phyloP scores from a whole-genome alignment of 202 grass and related monocot genomes.

The Elaeis oleifera region DNA sequence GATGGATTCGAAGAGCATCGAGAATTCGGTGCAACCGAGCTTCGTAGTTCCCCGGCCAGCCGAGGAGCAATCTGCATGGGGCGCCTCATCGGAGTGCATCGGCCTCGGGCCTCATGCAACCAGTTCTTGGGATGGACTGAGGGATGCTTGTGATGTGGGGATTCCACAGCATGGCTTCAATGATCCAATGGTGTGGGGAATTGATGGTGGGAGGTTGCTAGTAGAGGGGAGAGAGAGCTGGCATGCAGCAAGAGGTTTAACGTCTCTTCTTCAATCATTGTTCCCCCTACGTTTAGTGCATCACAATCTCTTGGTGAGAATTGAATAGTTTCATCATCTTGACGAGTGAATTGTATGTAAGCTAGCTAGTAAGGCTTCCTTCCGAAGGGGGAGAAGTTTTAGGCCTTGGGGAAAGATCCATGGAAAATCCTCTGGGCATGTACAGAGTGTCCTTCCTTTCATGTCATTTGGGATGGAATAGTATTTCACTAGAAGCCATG shows the following conservation, averaged over 20 bases:
- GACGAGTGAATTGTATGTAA: too few relatives aligned
- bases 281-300: slow-evolving; percentile 39
- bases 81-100: not conserved
- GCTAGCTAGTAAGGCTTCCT: too few relatives aligned
- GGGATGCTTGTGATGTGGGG: not conserved
- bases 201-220: slow-evolving; percentile 2
- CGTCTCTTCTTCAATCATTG: slow-evolving; percentile 56
- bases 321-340: not conserved
- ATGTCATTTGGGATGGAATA: too few relatives aligned
- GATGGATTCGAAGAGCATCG: slow-evolving; percentile 1
- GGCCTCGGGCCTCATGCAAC: not conserved
- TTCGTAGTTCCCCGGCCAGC: slow-evolving; percentile 44
- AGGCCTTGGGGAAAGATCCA: too few relatives aligned
- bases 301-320: slow-evolving; percentile 14
- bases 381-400: too few relatives aligned
- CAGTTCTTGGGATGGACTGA: not conserved
- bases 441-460: too few relatives aligned
- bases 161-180: too few relatives aligned
- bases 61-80: slow-evolving; percentile 16
- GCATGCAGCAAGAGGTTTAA: slow-evolving; percentile 18
- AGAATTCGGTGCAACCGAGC: slow-evolving; percentile 46
- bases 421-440: too few relatives aligned
- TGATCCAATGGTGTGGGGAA: not conserved
- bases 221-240: not conserved
- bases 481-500: too few relatives aligned